Base-by-base conservation (phyloP, 1,284 basidiomycete species). In the Trametes pubescens region DNA sequence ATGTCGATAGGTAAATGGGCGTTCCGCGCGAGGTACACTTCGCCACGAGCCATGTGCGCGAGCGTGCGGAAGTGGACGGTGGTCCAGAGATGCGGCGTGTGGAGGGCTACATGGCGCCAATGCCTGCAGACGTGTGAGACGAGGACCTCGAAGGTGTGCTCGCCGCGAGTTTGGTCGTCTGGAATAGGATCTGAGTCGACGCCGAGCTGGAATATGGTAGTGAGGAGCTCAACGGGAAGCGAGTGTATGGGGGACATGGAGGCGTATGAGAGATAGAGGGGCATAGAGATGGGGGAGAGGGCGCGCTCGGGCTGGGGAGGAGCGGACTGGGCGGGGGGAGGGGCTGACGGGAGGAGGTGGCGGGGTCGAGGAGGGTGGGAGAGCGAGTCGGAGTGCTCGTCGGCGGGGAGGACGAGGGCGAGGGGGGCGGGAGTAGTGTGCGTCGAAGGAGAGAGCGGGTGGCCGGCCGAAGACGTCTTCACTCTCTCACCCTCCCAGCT, bases 181-280 rank as follows among this genome's bases (percentile, higher is more conserved):
- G 80, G 76, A 59, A 79, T 77, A 61, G 79, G 78, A 43, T 81
- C 78, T 51, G 83, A 78, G 62, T 81, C 78, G 34, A 81, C 77
- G 57, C 85, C 86, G 22, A 86, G 76, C 59, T 80, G 67, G 73
- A 87, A 86, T 32, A 88, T 80, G 44, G 81, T 76, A 48, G 82
- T 76, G 66, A 88, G 76, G 64, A 87, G 79, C 72, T 88, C 86
- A 61, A 85, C 81, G 43, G 86, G 86, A 59, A 88, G 80, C 14
- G 75, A 67, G 69, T 82, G 74, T 44, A 85, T 79, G 69, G 76
- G 73, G 40, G 70, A 53, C 70, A 73, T 73, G 62, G 38, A 40
- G 32, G 60, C 38, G 34, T 49, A 59, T 24, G 60, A 61, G 52
- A 59, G 18, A 59, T 48, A 52, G 48, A 66, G 43, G 60, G 62